A percentile compares a stretch with the other conserved stretches of the same genome.
These are phyloP conservation scores for Fusarium globosum DNA, from an alignment of 2,329 filamentous ascomycete genomes.

Conservation along the genomic window DNA sequence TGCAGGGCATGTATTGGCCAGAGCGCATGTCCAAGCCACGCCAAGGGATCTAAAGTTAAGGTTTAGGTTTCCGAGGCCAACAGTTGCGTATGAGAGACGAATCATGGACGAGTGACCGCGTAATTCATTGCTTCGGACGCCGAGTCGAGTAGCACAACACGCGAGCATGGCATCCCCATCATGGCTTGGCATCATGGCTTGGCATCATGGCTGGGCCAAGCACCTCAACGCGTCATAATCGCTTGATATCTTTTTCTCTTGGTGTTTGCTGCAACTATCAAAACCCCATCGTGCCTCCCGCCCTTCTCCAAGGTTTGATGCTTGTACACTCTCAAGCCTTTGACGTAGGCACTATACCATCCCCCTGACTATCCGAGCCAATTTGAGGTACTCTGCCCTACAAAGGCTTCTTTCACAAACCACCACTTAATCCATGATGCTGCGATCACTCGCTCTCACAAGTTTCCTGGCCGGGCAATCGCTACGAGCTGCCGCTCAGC, in stretches of 20 bases:
- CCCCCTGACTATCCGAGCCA: not conserved
- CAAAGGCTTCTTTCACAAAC: not conserved
- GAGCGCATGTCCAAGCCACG: not conserved
- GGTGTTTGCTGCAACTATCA: not conserved
- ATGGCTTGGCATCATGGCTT: not conserved
- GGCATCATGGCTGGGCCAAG: slow-evolving; percentile 14
- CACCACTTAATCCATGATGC: not conserved
- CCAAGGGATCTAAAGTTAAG: slow-evolving; percentile 22
- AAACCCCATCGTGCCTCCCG: not conserved
- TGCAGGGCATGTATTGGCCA: not conserved
- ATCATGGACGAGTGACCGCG: slow-evolving; percentile 13
- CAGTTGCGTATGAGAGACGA: not conserved
- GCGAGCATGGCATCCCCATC: not conserved
- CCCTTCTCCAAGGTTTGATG: not conserved
- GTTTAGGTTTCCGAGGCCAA: slow-evolving; percentile 19
- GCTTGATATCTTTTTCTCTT: not conserved
- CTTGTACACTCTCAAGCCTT: not conserved
- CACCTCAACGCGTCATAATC: slow-evolving; percentile 23
- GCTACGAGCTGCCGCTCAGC: not conserved
- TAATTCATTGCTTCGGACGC: slow-evolving; percentile 19
- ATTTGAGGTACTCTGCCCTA: not conserved
- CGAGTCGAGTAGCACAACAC: slow-evolving; percentile 3
- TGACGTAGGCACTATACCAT: not conserved
- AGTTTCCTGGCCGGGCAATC: slow-evolving; percentile 7
- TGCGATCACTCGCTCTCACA: slow-evolving; percentile 8